Evolutionary conservation across 352 stramenopile genomes (phyloP), one percentile per base, ranked within the genome.

Genomic region (Globisporangium perplexum): DNA sequence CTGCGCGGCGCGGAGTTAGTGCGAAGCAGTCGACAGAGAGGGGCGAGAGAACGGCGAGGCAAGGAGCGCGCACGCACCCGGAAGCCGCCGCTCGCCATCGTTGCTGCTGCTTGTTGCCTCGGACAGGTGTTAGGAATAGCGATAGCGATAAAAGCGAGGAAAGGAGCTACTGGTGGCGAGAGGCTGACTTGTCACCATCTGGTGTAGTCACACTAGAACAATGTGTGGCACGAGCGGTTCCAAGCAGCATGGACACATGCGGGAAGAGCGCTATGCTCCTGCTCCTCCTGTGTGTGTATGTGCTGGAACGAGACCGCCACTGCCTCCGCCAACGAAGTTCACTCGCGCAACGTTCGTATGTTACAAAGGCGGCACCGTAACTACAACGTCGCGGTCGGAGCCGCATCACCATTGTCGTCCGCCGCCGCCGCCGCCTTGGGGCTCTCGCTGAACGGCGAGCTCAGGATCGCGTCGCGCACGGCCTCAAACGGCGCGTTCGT

Each of bases 401-500:
- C 12, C 14, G 33, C 33, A 12, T 17, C 26, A 5, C 26, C n/a
- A n/a, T n/a, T n/a, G n/a, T n/a, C 12, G 33, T 39, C 12, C 33
- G 33, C 33, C 33, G 7, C 11, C 31, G 3, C 39, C 45, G 39
- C 39, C 28, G 54, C 39, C 30, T 61, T 49, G 30, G 46, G 38
- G 4, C 20, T 28, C 24, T 64, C 58, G 23, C 41, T 65, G 33
- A 75, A 71, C 7, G 68, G 63, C 17, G 72, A 50, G 18, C 47
- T 63, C 18, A 51, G n/a, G n/a, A 90, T 63, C 52, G 77, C 74
- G 12, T 79, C 66, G 33, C 72, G 65, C 33, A 98, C 83, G 41
- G 93, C 64, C 18, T 94, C 77, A 17, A 78, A 77, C 0, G 95
- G 95, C 51, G 94, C 94, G 65, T 95, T 92, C 18, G 87, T 96